Percentiles rank a stretch among this genome's conserved stretches.
Conservation (phyloP, 768 basidiomycete genomes). For the Leccinum ochraceum region DNA sequence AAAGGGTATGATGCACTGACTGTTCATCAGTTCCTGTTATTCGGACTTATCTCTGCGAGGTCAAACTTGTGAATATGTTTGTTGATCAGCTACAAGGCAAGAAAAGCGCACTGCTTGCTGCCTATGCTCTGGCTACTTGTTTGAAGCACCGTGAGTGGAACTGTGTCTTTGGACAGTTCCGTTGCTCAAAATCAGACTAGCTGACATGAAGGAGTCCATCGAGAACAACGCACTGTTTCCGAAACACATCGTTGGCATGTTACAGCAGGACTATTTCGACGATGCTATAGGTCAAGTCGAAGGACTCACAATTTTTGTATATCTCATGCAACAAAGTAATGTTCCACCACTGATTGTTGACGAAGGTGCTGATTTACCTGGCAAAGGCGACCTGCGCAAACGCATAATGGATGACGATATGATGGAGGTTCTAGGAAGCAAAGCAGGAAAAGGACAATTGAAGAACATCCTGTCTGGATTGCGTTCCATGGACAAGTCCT, state of each 20-base stretch:
- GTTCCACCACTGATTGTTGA: neutral
- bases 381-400: slow-evolving; percentile 12
- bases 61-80: slow-evolving; percentile 16
- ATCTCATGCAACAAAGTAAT: slow-evolving; percentile 25
- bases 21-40: too few relatives aligned
- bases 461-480: slow-evolving; percentile 24
- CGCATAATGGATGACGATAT: slow-evolving; percentile 16
- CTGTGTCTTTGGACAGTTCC: neutral
- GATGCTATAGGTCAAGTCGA: slow-evolving; percentile 25
- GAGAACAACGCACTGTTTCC: slow-evolving; percentile 1
- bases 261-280: slow-evolving; percentile 23
- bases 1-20: too few relatives aligned
- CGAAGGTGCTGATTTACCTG: neutral
- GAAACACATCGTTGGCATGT: slow-evolving; percentile 20
- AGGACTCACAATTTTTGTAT: slow-evolving; percentile 25
- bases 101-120: slow-evolving; percentile 20
- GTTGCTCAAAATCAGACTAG: slow-evolving; percentile 7
- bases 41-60: too few relatives aligned
- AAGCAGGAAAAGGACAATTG: slow-evolving; percentile 15
- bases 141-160: slow-evolving; percentile 16
- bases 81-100: slow-evolving; percentile 17
- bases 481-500: neutral
- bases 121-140: slow-evolving; percentile 21
- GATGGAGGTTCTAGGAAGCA: slow-evolving; percentile 16
- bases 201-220: slow-evolving; percentile 14